Conservation (phyloP, 345 rosid genomes). For the Cardamine occulta region DNA sequence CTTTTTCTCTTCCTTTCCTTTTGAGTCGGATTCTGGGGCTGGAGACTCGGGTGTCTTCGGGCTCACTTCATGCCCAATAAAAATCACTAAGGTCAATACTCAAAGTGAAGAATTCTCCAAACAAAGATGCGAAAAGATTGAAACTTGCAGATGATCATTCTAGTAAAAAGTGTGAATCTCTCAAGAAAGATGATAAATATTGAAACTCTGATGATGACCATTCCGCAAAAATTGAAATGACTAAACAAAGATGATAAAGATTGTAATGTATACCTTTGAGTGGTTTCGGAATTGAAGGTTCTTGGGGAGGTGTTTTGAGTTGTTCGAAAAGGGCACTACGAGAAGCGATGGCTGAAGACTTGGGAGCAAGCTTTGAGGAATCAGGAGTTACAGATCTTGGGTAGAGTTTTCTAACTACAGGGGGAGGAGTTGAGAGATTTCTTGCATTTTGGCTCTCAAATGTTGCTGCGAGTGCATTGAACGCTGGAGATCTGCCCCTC, state of each 20-base stretch:
- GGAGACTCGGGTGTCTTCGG: conserved; percentile 54
- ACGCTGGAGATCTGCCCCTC: conserved; percentile 47
- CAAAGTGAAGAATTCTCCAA: neutral
- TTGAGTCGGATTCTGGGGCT: conserved; percentile 53
- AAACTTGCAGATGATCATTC: conserved; percentile 1
- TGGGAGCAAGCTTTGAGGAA: conserved; percentile 61
- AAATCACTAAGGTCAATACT: neutral
- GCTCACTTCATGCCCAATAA: conserved; percentile 50
- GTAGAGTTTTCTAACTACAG: conserved; percentile 71
- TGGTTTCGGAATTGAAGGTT: conserved; percentile 69
- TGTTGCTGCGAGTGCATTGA: conserved; percentile 49
- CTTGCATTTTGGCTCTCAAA: conserved; percentile 47
- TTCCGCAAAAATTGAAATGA: neutral
- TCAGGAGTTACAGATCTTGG: conserved; percentile 94
- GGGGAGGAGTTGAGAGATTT: conserved; percentile 50
- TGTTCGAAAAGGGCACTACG: conserved; percentile 72
- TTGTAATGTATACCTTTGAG: conserved; percentile 60
- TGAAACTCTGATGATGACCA: conserved; percentile 4
- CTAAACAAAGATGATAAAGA: neutral
- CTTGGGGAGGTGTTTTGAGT: conserved; percentile 62
- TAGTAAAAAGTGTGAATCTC: neutral
- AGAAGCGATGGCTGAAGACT: conserved; percentile 74
- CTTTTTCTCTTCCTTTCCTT: conserved; percentile 42
- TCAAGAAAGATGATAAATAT: neutral
- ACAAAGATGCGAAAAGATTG: neutral